A percentile compares a stretch with the other conserved stretches of the same genome.
Evolutionary conservation across 1,284 basidiomycete genomes (phyloP).

Genomic region (Cryptococcus sp.): DNA sequence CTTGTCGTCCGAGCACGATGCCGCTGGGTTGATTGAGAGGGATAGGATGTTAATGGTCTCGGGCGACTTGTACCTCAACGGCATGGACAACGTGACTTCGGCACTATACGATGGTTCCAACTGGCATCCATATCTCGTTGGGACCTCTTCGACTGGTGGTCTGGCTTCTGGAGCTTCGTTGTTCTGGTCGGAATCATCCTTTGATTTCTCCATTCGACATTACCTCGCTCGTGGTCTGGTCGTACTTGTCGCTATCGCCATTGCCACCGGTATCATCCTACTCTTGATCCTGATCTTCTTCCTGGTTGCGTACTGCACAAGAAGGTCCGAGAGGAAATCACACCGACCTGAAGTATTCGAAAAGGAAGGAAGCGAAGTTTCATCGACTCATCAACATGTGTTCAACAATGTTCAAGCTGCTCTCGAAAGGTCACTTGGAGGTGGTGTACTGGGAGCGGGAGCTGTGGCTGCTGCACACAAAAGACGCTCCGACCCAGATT

Average conservation of each 20-base stretch:
- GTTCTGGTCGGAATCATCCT: conserved; percentile 71
- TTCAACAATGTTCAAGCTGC: conserved; percentile 84
- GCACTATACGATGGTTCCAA: conserved; percentile 80
- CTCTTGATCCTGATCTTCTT: conserved; percentile 86
- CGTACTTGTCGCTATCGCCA: conserved; percentile 94
- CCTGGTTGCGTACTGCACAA: conserved; percentile 58
- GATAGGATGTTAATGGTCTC: conserved; percentile 90
- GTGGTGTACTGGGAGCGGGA: conserved; percentile 11
- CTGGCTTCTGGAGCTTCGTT: conserved; percentile 71
- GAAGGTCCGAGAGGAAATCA: conserved; percentile 54
- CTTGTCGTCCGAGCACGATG: conserved; percentile 64
- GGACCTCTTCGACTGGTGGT: conserved; percentile 63
- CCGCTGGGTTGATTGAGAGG: conserved; percentile 62
- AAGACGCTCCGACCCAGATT: conserved; percentile 37
- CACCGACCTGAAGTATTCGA: conserved; percentile 50
- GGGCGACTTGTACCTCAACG: conserved; percentile 64
- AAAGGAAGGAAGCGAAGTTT: conserved; percentile 59
- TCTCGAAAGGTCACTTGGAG: conserved; percentile 48
- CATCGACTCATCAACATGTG: conserved; percentile 62
- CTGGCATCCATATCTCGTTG: conserved; percentile 78
- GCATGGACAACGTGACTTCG: conserved; percentile 73
- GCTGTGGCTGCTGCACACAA: conserved; percentile 49
- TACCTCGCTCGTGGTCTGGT: conserved; percentile 88
- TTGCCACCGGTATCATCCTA: conserved; percentile 91
- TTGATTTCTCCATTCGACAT: conserved; percentile 66